These are phyloP conservation scores for Trichoderma oligosporum DNA, from an alignment of 2,329 filamentous ascomycete species.

Conservation along the genomic window DNA sequence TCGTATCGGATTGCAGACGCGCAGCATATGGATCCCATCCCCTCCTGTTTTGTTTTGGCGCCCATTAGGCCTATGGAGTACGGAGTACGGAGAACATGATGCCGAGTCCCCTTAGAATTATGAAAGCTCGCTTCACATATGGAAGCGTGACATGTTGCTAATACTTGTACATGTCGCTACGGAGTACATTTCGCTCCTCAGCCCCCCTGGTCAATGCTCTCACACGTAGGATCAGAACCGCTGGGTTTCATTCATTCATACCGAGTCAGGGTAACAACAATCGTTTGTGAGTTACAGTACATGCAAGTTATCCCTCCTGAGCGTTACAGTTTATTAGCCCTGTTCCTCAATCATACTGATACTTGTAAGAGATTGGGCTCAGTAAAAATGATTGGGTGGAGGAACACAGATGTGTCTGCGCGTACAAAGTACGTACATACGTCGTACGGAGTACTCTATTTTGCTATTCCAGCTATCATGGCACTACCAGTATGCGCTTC, in stretches of 20 bases:
- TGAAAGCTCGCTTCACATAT: too few relatives aligned
- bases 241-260: slow-evolving; percentile 12
- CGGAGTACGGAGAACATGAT: background rate
- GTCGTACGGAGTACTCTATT: background rate
- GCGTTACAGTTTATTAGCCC: background rate
- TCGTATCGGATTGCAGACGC: background rate
- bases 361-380: background rate
- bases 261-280: slow-evolving; percentile 6
- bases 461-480: background rate
- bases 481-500: too few relatives aligned
- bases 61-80: too few relatives aligned
- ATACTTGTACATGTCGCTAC: too few relatives aligned
- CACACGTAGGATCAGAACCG: background rate
- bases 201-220: too few relatives aligned
- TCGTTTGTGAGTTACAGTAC: slow-evolving; percentile 1
- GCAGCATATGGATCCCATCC: background rate
- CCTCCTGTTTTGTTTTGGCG: too few relatives aligned
- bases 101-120: too few relatives aligned
- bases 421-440: background rate
- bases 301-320: slow-evolving; percentile 11
- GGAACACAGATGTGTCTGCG: background rate
- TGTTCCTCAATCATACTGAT: background rate
- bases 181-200: too few relatives aligned
- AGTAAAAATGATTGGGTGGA: background rate
- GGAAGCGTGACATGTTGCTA: too few relatives aligned